Evolutionary conservation across 345 rosid species (phyloP).

Genomic region (Citrus hindsii): DNA sequence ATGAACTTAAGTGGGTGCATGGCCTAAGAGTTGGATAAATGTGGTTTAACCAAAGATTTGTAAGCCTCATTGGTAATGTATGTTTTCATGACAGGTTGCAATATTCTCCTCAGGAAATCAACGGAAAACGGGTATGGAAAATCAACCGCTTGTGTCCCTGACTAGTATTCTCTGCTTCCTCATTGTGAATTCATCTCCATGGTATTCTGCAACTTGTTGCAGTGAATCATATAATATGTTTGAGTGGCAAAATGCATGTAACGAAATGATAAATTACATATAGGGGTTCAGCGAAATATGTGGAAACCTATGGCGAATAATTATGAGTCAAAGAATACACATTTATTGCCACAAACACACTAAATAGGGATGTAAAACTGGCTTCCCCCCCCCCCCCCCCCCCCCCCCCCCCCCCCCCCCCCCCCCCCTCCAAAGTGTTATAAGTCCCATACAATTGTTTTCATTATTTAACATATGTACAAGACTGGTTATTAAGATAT

Average conservation of each 20-base stretch:
- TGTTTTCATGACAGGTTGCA: slow-evolving; percentile 52
- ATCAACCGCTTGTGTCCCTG: slow-evolving; percentile 82
- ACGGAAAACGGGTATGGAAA: slow-evolving; percentile 58
- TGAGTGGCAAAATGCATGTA: background rate
- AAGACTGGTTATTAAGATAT: background rate
- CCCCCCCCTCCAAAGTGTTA: no score
- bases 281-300: background rate
- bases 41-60: background rate
- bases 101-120: slow-evolving; percentile 56
- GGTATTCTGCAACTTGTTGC: background rate
- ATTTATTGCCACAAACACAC: background rate
- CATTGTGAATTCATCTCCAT: slow-evolving; percentile 29
- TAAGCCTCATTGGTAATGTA: slow-evolving; percentile 2
- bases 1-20: background rate
- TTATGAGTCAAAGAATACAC: background rate
- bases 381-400: no score
- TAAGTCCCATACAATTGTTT: no score
- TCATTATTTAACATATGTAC: background rate
- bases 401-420: no score
- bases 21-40: background rate
- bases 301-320: background rate
- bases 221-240: background rate
- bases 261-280: background rate
- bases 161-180: slow-evolving; percentile 41
- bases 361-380: background rate